Evolutionary conservation across 257 asterid species (phyloP).

Genomic region (Thymus mandschuricus): DNA sequence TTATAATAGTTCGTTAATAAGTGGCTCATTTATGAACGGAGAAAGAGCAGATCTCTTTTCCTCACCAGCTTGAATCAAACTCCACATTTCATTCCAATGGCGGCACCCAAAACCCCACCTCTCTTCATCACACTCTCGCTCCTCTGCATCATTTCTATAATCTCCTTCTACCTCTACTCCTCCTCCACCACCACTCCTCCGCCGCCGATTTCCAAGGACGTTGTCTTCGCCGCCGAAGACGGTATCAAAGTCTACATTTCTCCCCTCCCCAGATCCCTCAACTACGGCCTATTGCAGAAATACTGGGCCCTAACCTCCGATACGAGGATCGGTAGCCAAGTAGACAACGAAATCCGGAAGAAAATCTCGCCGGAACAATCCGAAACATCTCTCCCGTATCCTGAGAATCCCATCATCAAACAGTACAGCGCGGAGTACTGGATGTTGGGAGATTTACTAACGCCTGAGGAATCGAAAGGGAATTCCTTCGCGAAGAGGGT

Average conservation of each 20-base stretch:
- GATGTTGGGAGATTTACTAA: conserved; percentile 83
- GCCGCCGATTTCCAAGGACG: conserved; percentile 30
- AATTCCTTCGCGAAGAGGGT: conserved; percentile 79
- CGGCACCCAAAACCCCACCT: conserved; percentile 53
- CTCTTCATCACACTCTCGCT: conserved; percentile 58
- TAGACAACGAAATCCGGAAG: conserved; percentile 71
- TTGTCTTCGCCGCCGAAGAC: conserved; percentile 37
- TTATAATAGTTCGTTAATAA: too few relatives aligned
- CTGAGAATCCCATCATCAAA: conserved; percentile 81
- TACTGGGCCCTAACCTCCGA: conserved; percentile 76
- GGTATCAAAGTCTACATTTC: conserved; percentile 67
- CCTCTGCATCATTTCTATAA: conserved; percentile 50
- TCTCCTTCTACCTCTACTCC: conserved; percentile 44
- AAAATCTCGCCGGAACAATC: conserved; percentile 43
- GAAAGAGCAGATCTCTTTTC: too few relatives aligned
- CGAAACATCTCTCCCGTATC: conserved; percentile 57
- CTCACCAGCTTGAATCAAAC: not conserved
- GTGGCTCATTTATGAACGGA: too few relatives aligned
- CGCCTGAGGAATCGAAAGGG: conserved; percentile 47
- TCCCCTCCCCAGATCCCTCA: conserved; percentile 87
- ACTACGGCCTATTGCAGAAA: conserved; percentile 73
- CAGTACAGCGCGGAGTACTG: conserved; percentile 98
- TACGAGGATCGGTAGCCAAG: conserved; percentile 78
- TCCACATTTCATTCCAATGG: conserved; percentile 38
- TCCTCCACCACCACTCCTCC: conserved; percentile 17